These are phyloP conservation scores for Pecoramyces ruminantium DNA, from an alignment of 192 early-diverging fungal genomes.

Conservation along the genomic window DNA sequence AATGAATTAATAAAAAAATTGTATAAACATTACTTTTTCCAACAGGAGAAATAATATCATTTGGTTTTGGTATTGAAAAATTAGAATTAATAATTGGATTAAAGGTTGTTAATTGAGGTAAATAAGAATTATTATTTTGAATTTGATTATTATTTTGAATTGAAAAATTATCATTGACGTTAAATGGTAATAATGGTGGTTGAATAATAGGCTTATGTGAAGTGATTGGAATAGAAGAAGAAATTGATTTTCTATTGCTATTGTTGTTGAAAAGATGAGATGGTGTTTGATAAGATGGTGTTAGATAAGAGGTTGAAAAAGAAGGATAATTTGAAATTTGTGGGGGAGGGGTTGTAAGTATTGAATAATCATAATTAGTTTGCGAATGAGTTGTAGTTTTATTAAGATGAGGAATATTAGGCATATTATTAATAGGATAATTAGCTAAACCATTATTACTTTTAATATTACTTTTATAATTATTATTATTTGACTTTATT, in stretches of 20 bases:
- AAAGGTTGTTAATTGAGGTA: no score
- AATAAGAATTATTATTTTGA: no score
- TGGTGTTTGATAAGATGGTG: not conserved
- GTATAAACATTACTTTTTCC: no score
- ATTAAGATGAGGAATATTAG: no score
- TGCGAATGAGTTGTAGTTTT: not conserved
- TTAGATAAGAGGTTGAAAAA: not conserved
- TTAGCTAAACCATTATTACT: no score
- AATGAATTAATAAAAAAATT: no score
- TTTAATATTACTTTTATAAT: no score
- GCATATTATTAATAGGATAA: no score
- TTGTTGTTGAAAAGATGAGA: not conserved
- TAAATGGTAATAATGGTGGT: not conserved
- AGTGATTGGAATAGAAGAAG: not conserved
- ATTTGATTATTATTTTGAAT: not conserved
- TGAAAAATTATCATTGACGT: not conserved
- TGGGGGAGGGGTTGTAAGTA: not conserved
- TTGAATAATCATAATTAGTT: not conserved
- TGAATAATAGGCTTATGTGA: not conserved
- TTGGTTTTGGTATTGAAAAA: no score
- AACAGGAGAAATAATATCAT: no score
- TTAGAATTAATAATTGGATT: no score
- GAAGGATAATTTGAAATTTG: not conserved
- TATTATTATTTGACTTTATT: no score
- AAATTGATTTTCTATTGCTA: not conserved